Evolutionary conservation across 805 yeast genomes (phyloP), one percentile per base, ranked within the genome.

Genomic region (Priceomyces fermenticarens): DNA sequence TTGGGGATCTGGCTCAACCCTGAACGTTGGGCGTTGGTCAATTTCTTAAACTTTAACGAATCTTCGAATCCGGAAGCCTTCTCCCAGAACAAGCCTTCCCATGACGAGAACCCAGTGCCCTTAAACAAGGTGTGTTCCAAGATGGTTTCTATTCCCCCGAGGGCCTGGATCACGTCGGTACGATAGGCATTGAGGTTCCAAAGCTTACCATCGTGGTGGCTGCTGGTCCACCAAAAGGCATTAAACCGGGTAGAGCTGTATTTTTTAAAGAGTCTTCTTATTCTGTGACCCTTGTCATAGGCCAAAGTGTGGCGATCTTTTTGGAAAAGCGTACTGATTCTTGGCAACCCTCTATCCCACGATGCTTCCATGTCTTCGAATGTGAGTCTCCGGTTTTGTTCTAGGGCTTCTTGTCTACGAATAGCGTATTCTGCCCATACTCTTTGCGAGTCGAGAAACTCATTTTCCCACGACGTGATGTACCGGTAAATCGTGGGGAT

Each of bases 31-130:
- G 99, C 99, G 63, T 91, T 91, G 1, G 99, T 93, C 51, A 93
- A 75, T 58, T 91, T 93, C 62, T 90, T 89, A 64, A 89, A 87
- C 59, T 90, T 91, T 77, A 93, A 77, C 0, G 96, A 85, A 54
- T 93, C 99, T 62, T 93, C 99, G 59, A 90, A 93, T 0, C 99
- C 99, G 20, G 96, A 83, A 0, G 95, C 95, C 58, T 90, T 90
- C 57, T 93, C 99, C 99, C 99, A 93, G 63, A 93, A 93, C 17
- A 93, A 69, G 3, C 99, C 98, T 67, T 93, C 99, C 99, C 99
- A 93, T 7, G 95, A 86, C 51, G 86, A 95, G 57, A 93, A 93
- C 0, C 99, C 99, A 1, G 99, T 93, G 10, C 95, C 99, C 58
- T 86, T 88, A 70, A 93, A 93, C 35, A 93, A 64, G 0, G 98